These are phyloP conservation scores for Microascus cirrosus DNA, from an alignment of 2,329 filamentous ascomycete genomes.

Conservation along the genomic window DNA sequence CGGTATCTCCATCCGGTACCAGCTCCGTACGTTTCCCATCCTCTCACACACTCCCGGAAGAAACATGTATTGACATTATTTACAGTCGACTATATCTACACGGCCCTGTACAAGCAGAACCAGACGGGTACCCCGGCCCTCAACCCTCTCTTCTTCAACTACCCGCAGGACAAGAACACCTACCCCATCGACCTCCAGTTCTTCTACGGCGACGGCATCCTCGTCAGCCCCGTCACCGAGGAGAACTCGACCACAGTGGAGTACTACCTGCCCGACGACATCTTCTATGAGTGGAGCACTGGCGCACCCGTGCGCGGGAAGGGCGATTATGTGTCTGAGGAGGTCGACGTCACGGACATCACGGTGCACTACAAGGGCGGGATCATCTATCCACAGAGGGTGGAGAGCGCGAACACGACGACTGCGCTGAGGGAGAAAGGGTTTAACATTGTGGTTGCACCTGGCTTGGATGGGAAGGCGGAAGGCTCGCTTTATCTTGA, in stretches of 20 bases:
- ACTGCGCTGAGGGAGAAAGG: slow-evolving; percentile 48
- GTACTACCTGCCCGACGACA: slow-evolving; percentile 35
- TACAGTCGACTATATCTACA: slow-evolving; percentile 67
- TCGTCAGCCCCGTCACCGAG: slow-evolving; percentile 31
- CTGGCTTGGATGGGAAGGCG: slow-evolving; percentile 47
- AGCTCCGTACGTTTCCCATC: slow-evolving; percentile 25
- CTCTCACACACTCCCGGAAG: not conserved
- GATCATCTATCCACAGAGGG: slow-evolving; percentile 49
- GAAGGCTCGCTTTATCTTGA: slow-evolving; percentile 58
- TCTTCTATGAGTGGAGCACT: slow-evolving; percentile 39
- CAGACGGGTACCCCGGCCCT: slow-evolving; percentile 50
- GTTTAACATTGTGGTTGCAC: slow-evolving; percentile 55
- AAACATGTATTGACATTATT: not conserved
- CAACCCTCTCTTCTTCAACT: slow-evolving; percentile 59
- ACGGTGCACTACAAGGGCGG: slow-evolving; percentile 59
- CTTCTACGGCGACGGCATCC: slow-evolving; percentile 30
- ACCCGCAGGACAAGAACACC: slow-evolving; percentile 35
- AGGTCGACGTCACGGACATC: slow-evolving; percentile 29
- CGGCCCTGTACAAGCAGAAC: slow-evolving; percentile 50
- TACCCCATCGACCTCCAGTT: slow-evolving; percentile 32
- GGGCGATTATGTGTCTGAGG: not conserved
- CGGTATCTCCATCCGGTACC: slow-evolving; percentile 58
- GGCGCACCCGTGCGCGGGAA: slow-evolving; percentile 10
- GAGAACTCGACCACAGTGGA: slow-evolving; percentile 26
- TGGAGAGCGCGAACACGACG: slow-evolving; percentile 48